phyloP scores from a whole-genome alignment of 306 rosid genomes.

The Prunus mira region DNA sequence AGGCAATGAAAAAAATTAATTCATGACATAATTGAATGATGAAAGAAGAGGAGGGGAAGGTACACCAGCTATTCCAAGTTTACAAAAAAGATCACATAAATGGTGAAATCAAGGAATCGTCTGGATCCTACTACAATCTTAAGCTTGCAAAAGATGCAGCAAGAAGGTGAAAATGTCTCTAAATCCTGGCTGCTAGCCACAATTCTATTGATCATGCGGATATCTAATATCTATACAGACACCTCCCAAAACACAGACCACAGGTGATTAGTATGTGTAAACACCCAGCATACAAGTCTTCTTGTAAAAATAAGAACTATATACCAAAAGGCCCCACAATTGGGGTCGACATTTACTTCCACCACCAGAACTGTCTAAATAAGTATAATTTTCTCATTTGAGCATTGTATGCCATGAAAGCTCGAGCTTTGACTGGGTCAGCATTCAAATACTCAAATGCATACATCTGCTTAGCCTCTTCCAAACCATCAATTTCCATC shows the following conservation, averaged over 20 bases:
- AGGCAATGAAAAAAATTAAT: neutral
- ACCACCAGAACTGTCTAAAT: constrained; percentile 74
- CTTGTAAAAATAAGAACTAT: constrained; percentile 26
- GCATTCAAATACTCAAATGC: constrained; percentile 78
- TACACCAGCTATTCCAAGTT: constrained; percentile 7
- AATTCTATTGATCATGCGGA: neutral
- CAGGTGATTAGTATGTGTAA: constrained; percentile 22
- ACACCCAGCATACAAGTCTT: neutral
- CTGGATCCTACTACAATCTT: constrained; percentile 1
- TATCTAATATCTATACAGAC: constrained; percentile 34
- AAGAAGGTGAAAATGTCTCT: neutral
- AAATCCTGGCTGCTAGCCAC: neutral
- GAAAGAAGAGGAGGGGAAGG: neutral
- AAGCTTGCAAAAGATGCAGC: neutral
- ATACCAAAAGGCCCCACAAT: constrained; percentile 25
- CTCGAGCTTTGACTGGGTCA: constrained; percentile 72
- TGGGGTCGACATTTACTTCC: constrained; percentile 41
- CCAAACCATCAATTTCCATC: constrained; percentile 81
- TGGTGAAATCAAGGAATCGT: neutral
- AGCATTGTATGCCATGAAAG: constrained; percentile 63
- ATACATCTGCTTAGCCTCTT: constrained; percentile 76
- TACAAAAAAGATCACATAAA: neutral
- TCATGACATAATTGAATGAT: neutral
- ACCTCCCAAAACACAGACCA: constrained; percentile 27
- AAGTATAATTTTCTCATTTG: constrained; percentile 66